Evolutionary conservation across 768 basidiomycete genomes (phyloP).

Genomic region (Wakefieldia striispora): DNA sequence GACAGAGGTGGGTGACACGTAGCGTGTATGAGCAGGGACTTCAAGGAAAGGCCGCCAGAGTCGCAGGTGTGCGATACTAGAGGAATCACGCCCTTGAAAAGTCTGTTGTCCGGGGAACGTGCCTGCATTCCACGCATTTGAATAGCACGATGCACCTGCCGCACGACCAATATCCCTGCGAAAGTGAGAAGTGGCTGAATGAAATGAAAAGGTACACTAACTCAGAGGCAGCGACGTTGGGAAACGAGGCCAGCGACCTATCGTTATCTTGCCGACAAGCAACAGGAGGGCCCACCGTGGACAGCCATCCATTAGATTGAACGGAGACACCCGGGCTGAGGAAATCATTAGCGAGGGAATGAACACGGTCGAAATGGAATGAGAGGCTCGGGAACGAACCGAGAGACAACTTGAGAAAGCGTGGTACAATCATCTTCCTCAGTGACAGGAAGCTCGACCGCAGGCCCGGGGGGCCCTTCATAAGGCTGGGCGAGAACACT

Average conservation of each 20-base stretch:
- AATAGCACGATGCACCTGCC: background rate
- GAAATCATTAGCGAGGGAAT: no score
- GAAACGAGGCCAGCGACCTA: background rate
- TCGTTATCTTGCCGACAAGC: background rate
- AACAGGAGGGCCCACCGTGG: background rate
- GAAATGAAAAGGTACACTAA: conserved; percentile 3
- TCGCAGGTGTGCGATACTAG: background rate
- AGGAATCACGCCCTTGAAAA: background rate
- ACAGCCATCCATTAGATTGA: no score
- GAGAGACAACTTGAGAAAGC: background rate
- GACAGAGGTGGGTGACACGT: background rate
- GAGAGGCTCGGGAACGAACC: conserved; percentile 9
- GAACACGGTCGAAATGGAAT: background rate
- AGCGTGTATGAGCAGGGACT: background rate
- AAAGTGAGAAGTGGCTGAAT: background rate
- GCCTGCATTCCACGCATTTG: no score
- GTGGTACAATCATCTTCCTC: background rate
- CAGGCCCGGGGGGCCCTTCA: background rate
- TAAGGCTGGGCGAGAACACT: background rate
- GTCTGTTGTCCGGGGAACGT: background rate
- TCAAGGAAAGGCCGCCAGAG: background rate
- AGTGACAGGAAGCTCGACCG: background rate
- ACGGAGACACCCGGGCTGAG: no score
- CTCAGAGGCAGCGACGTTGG: conserved; percentile 3
- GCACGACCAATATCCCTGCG: conserved; percentile 4